Conservation (phyloP, 805 yeast genomes). For the Saturnispora ahearnii region DNA sequence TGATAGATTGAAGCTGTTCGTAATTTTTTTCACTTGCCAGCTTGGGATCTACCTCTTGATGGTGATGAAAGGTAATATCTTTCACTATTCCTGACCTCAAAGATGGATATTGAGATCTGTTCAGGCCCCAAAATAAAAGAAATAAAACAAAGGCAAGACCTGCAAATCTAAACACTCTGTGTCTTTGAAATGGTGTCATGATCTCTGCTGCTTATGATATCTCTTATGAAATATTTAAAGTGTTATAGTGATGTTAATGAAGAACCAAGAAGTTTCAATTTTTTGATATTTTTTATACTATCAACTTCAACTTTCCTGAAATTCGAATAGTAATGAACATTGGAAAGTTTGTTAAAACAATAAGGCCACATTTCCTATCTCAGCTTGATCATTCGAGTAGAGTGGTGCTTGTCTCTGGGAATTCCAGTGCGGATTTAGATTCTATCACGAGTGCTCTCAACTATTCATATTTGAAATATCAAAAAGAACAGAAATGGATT, state of each 20-base stretch:
- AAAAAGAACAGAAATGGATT: slow-evolving; percentile 21
- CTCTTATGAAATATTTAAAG: neutral
- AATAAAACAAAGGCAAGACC: neutral
- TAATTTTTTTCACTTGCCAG: slow-evolving; percentile 32
- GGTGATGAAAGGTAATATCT: slow-evolving; percentile 5
- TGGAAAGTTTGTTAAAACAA: neutral
- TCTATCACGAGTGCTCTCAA: slow-evolving; percentile 72
- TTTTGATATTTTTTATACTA: neutral
- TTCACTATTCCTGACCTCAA: neutral
- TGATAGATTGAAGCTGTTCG: slow-evolving; percentile 29
- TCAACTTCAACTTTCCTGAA: neutral
- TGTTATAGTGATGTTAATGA: neutral
- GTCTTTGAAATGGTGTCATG: neutral
- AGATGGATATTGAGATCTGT: neutral
- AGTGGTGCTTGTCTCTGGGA: slow-evolving; percentile 54
- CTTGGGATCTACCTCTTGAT: slow-evolving; percentile 14
- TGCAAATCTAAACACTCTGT: neutral
- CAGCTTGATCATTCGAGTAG: neutral
- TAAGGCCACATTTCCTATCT: neutral
- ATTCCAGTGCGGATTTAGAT: slow-evolving; percentile 84
- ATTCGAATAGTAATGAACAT: neutral
- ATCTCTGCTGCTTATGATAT: neutral
- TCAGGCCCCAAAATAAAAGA: neutral
- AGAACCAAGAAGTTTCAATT: neutral
- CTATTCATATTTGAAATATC: slow-evolving; percentile 51